Base-by-base conservation (phyloP, 192 early-diverging fungal species). In the Funneliformis mosseae region DNA sequence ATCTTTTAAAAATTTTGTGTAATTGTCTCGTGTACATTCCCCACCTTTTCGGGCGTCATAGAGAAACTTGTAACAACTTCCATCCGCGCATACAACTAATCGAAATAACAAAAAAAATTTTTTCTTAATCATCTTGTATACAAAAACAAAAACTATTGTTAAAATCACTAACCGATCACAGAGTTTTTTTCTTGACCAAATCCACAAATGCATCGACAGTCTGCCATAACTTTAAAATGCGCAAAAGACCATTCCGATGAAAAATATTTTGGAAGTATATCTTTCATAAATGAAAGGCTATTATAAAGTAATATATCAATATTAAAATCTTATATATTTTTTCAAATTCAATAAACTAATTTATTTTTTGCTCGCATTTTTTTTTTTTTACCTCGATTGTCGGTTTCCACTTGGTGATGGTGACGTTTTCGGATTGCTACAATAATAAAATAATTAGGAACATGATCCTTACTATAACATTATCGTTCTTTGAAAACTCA, bases 191-290 rank as follows among this genome's bases (percentile, higher is more conserved):
- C 91, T 72, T 85, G 89, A 6, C 91, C 92, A 88, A 97, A 97
- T 9, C 91, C 94, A 75, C 92, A 92, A 10, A 96, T 88, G 78
- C 94, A 97, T 70, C 93, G 90, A 67, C 91, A 89, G 74, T 95
- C 95, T 23, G 90, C 88, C 11, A 91, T 90, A 16, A 97, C 83
- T 67, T 91, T 90, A 78, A 92, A 95, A 76, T 96, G 95, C 9
- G 95, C 95, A 89, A 98, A 98, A 1, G 92, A 94, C 95, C 96
- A 97, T 78, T 94, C 93, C 5, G 93, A 94, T n/a, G 93, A 94
- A 89, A 98, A 98, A 83, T 98, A 98, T 80, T 95, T 95, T 69
- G 96, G 96, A 81, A 97, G 83, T 16, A 95, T 74, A 64, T 94
- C 92, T 80, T 94, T 94, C 92, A 95, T 92, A 73, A 95, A 95